Conservation (phyloP, 2,329 filamentous ascomycete genomes). For the Neopestalotiopsis clavispora region DNA sequence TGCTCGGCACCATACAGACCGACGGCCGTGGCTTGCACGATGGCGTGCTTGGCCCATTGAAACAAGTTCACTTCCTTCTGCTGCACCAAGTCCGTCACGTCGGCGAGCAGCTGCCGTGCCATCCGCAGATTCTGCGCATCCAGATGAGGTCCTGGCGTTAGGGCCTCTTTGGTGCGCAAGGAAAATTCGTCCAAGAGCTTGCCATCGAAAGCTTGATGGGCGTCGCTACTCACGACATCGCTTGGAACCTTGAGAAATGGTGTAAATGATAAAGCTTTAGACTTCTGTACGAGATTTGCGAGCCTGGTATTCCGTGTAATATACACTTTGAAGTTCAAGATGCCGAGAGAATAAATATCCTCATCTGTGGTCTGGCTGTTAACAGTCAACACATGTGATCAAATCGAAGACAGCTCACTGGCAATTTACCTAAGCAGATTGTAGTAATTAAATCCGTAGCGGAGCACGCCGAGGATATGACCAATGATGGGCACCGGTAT, state of each 20-base stretch:
- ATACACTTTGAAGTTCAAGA: neutral
- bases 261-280: neutral
- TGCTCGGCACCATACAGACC: constrained; percentile 19
- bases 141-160: constrained; percentile 15
- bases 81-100: neutral
- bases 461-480: neutral
- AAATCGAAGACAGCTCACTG: neutral
- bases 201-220: constrained; percentile 6
- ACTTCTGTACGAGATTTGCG: constrained; percentile 2
- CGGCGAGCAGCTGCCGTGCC: constrained; percentile 11
- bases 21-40: constrained; percentile 15
- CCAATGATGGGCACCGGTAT: neutral
- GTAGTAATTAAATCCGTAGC: neutral
- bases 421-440: neutral
- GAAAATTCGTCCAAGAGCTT: constrained; percentile 10
- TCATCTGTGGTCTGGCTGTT: neutral
- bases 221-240: neutral
- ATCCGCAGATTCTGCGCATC: constrained; percentile 15
- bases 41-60: constrained; percentile 19
- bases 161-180: constrained; percentile 7
- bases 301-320: neutral
- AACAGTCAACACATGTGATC: neutral
- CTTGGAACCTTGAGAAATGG: neutral
- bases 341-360: constrained; percentile 1
- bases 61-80: constrained; percentile 10